These are phyloP conservation scores for Rosa chinensis DNA, from an alignment of 306 rosid species.

Conservation along the genomic window DNA sequence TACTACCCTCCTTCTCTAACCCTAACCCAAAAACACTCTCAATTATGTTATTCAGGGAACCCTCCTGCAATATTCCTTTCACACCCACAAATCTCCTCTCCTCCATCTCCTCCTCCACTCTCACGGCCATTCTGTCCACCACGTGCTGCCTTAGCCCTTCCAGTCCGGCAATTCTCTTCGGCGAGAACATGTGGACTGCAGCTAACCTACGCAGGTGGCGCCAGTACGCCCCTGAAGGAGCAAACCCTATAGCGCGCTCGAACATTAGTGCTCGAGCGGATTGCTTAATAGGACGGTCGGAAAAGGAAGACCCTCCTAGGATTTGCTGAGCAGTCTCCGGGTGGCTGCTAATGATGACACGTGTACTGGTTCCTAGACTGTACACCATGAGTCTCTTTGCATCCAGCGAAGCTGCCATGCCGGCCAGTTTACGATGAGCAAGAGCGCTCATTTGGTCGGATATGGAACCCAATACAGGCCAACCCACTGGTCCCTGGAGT, in stretches of 20 bases:
- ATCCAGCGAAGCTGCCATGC: conserved; percentile 39
- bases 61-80: conserved; percentile 54
- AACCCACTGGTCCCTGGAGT: conserved; percentile 62
- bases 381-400: conserved; percentile 72
- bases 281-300: conserved; percentile 78
- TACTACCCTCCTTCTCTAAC: conserved; percentile 10
- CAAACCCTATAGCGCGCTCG: conserved; percentile 91
- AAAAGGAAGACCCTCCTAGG: conserved; percentile 52
- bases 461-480: conserved; percentile 71
- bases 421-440: conserved; percentile 64
- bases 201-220: conserved; percentile 66
- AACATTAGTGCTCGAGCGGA: conserved; percentile 77
- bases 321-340: conserved; percentile 85
- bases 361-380: conserved; percentile 59
- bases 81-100: conserved; percentile 52
- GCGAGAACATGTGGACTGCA: conserved; percentile 70
- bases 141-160: conserved; percentile 51
- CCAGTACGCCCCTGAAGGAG: conserved; percentile 76
- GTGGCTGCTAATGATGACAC: conserved; percentile 68
- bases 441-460: conserved; percentile 64
- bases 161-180: conserved; percentile 48
- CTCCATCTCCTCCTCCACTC: conserved; percentile 37
- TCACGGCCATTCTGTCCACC: conserved; percentile 48
- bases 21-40: conserved; percentile 76
- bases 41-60: conserved; percentile 58